Evolutionary conservation across 257 asterid genomes (phyloP), one percentile per base, ranked within the genome.

Genomic region (Plantago elongata): DNA sequence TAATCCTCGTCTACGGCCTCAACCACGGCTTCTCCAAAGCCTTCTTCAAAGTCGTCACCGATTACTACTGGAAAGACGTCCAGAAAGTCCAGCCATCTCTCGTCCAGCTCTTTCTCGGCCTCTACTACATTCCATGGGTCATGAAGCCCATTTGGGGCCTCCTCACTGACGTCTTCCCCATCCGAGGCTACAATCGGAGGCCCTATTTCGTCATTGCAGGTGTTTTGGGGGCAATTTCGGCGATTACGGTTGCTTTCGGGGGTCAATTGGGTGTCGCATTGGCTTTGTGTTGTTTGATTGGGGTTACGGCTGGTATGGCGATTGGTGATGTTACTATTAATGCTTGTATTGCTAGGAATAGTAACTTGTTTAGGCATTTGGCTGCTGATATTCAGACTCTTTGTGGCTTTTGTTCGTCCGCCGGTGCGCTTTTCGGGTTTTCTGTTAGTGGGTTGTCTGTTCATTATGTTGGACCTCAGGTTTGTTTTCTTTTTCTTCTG

Each of bases 351-450:
- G 87, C 92, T 1, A 74, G 81, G 51, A 78, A 78, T 51, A 84
- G 85, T 60, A 81, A 79, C 13, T 79, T 78, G 74, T 73, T 77
- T 17, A 63, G 77, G 54, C 64, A 79, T 7, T 58, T 86, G 72
- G 92, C 95, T 3, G 77, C 87, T 45, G 95, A 86, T 64, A 83
- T 83, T 77, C 95, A 84, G 54, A 83, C 80, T 64, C 84, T 86
- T 14, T 74, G 85, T 43, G 83, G 88, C 59, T 72, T 79, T 37
- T 79, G 81, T 55, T 78, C 92, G 5, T 79, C 84, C 0, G 76
- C 68, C 6, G 89, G 92, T 22, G 85, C 90, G 34, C 84, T 86
- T 17, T 16, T 86, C 42, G 91, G 95, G n/a, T 86, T 66, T 65
- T 77, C 85, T 55, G 68, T 73, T 9, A 83, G 95, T 66, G 89